Base-by-base conservation (phyloP, 345 rosid species). In the Syzygium oleosum region DNA sequence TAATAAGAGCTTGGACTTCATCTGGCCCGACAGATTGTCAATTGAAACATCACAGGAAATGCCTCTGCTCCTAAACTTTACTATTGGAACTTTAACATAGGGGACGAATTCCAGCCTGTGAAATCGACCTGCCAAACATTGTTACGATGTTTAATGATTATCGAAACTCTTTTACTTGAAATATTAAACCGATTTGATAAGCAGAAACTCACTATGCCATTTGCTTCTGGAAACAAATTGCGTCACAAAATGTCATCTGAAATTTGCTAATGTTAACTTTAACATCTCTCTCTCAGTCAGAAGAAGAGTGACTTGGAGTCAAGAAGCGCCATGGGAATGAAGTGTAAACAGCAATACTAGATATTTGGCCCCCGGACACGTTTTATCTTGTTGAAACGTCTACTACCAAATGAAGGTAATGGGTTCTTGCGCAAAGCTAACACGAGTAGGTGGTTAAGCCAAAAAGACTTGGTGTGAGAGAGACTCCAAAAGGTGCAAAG, bases 11-110 rank as follows among this genome's bases (percentile, higher is more conserved):
- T 92, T 94, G 88, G 98, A 96, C 88, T 96, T 96, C 89, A 94
- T 92, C 59, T 92, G 92, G 73, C 98, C 97, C 52, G 90, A 89
- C 83, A 96, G 88, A 87, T 96, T 96, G 88, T 97, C 96, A 52
- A 97, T 88, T 54, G 98, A 96, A 87, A 97, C 88, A 90, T 97
- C 99, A 80, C 99, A 95, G 23, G 98, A 94, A 80, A 97, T 96
- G 89, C 91, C 86, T 80, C 51, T 87, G 87, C 92, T 91, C 88
- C 92, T 96, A 52, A 91, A 88, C 92, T 94, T 95, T 88, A 97
- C 87, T 89, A 97, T 93, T 68, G 99, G 99, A 91, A 97, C 95
- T 91, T 94, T 93, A 7, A 98, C 99, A 87, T 89, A 84, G 27
- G 89, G 53, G 85, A 96, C 85, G 83, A 92, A 95, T 63, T 93